Evolutionary conservation across 2,329 filamentous ascomycete genomes (phyloP).

Genomic region (Fusarium palustre): DNA sequence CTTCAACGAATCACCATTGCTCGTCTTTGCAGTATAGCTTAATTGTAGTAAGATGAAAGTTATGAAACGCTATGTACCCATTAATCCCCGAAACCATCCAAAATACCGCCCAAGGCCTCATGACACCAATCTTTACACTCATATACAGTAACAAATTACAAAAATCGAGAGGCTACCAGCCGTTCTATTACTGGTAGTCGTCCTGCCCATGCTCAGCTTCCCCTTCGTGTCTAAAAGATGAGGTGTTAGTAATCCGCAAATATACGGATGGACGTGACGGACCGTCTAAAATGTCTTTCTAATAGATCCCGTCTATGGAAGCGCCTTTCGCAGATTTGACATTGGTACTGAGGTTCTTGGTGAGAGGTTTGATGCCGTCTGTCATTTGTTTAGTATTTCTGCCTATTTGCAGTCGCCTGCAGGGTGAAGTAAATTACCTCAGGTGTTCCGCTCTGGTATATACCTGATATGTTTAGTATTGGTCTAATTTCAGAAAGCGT

Average conservation of each 20-base stretch:
- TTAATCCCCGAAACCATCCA: too few species aligned
- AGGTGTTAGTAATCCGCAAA: background rate
- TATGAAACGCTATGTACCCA: too few species aligned
- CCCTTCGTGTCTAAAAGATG: background rate
- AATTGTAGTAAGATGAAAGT: too few species aligned
- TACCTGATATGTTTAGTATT: background rate
- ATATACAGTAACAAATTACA: too few species aligned
- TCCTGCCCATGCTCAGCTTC: background rate
- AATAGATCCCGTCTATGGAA: conserved; percentile 14
- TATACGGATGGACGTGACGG: background rate
- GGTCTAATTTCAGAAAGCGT: too few species aligned
- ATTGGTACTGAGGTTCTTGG: conserved; percentile 15
- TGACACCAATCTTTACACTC: too few species aligned
- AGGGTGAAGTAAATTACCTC: background rate
- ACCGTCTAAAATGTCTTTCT: conserved; percentile 24
- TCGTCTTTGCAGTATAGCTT: too few species aligned
- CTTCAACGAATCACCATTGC: too few species aligned
- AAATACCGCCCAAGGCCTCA: too few species aligned
- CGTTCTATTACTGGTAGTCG: background rate
- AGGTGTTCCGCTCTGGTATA: conserved; percentile 20
- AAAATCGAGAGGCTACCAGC: too few species aligned
- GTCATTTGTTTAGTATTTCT: background rate
- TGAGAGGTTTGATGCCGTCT: conserved; percentile 19
- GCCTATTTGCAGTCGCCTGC: rapidly evolving
- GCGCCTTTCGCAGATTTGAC: conserved; percentile 9